Conservation (phyloP, 2,329 filamentous ascomycete genomes). For the Colletotrichum sp. region DNA sequence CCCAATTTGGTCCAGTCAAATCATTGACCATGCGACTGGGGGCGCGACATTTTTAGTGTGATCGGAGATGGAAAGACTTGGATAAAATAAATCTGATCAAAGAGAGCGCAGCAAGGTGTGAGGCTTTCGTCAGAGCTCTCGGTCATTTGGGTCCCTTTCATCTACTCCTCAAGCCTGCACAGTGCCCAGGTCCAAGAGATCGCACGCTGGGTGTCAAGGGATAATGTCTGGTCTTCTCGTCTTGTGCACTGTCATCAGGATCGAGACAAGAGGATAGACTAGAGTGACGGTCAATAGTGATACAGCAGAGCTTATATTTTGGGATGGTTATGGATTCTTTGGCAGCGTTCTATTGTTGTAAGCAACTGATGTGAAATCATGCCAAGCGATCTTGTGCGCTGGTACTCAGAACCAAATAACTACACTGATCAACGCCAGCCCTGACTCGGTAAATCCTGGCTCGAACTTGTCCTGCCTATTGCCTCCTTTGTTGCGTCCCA, state of each 20-base stretch:
- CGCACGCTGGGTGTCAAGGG: rapidly evolving
- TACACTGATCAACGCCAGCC: neutral
- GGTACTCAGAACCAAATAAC: neutral
- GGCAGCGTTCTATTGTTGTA: neutral
- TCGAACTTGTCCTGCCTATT: neutral
- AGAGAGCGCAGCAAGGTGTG: neutral
- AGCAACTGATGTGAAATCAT: neutral
- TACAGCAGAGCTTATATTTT: neutral
- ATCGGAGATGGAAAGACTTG: neutral
- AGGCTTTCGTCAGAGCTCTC: neutral
- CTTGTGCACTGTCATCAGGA: neutral
- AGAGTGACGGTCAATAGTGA: neutral
- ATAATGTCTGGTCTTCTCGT: too few relatives aligned
- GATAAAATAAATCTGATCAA: neutral
- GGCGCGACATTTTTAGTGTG: neutral
- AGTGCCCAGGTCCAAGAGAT: neutral
- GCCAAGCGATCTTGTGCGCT: neutral
- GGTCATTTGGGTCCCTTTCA: neutral
- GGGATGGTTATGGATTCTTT: neutral
- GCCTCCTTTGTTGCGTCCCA: too few relatives aligned
- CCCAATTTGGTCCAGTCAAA: neutral
- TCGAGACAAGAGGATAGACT: neutral
- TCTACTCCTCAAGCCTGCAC: neutral
- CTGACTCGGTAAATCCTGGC: neutral
- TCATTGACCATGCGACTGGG: neutral